These are phyloP conservation scores for Avena sativa DNA, from an alignment of 176 grass and related monocot genomes.

Conservation along the genomic window DNA sequence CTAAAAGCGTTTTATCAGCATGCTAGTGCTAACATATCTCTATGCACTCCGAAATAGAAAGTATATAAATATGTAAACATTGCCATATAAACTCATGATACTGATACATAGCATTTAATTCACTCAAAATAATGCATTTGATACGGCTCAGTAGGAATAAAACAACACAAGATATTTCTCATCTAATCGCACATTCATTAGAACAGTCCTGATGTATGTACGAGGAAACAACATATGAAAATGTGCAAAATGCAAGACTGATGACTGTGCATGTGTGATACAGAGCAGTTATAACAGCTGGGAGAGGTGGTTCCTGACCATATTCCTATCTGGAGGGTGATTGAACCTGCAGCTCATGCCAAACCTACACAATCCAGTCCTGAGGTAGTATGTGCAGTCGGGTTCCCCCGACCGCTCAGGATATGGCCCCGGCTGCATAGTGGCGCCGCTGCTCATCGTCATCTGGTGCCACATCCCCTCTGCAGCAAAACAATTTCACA, in stretches of 20 bases:
- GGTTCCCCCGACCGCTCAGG: conserved; percentile 85
- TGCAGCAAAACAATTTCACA: conserved; percentile 48
- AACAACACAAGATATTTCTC: neutral
- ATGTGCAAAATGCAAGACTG: neutral
- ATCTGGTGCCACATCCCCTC: conserved; percentile 91
- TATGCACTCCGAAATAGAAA: neutral
- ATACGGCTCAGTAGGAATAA: conserved; percentile 1
- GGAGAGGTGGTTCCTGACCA: conserved; percentile 60
- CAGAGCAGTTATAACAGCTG: conserved; percentile 27
- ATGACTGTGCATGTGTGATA: neutral
- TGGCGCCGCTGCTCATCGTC: conserved; percentile 57
- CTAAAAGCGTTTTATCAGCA: conserved; percentile 11
- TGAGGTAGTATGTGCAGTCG: conserved; percentile 96
- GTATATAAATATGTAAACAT: conserved; percentile 17
- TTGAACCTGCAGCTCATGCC: conserved; percentile 94
- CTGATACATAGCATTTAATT: neutral
- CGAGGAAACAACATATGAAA: conserved; percentile 10
- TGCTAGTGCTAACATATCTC: neutral
- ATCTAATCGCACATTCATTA: neutral
- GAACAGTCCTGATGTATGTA: conserved; percentile 19
- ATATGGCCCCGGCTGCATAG: conserved; percentile 64
- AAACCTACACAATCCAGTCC: conserved; percentile 97
- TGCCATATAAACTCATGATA: neutral
- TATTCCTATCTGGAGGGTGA: conserved; percentile 87
- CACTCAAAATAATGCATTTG: conserved; percentile 12